Base-by-base conservation (phyloP, 352 stramenopile species). In the Aphanomyces stellatus region DNA sequence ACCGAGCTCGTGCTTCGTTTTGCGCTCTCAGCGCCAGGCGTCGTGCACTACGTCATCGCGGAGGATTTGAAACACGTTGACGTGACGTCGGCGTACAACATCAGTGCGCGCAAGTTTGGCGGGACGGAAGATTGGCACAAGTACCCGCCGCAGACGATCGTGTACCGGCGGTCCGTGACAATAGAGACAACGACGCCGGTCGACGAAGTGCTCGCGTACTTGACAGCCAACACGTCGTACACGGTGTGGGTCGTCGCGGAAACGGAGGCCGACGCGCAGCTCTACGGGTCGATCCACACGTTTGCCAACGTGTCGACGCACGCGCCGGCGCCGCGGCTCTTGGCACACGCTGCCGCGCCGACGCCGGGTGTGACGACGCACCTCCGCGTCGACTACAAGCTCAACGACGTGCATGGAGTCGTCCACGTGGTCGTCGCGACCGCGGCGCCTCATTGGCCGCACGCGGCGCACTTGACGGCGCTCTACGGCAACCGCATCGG, bases 31-130 rank as follows among this genome's bases (percentile, higher is more conserved):
- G 71, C 74, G 27, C 79, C 80, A 0, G 80, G 85, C 13, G 77
- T 91, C 73, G 76, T 91, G 3, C 85, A 93, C 62, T 93, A 80
- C 68, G 82, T 93, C 73, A 59, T 82, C 0, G 82, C 81, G 4
- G 60, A 76, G 24, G 40, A 67, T 22, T 78, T 74, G 0, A 76
- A 69, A 3, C 89, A 93, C 48, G 43, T 72, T 0, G 83, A 91
- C 6, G 57, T 71, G 48, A 82, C 82, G 5, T 93, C 85, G 0
- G 73, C 81, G 1, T 79, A 88, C 69, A 93, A 93, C 70, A 72
- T 93, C 51, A 93, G 81, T 51, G 76, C 72, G 55, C 91, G 88
- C 49, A 64, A 72, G 2, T 65, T 71, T 22, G 69, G 69, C 11
- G 71, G 64, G 11, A 60, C 73, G n/a, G 70, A 84, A 22, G 73